phyloP scores from a whole-genome alignment of 805 yeast species.

The Kodamaea kakaduensis region DNA sequence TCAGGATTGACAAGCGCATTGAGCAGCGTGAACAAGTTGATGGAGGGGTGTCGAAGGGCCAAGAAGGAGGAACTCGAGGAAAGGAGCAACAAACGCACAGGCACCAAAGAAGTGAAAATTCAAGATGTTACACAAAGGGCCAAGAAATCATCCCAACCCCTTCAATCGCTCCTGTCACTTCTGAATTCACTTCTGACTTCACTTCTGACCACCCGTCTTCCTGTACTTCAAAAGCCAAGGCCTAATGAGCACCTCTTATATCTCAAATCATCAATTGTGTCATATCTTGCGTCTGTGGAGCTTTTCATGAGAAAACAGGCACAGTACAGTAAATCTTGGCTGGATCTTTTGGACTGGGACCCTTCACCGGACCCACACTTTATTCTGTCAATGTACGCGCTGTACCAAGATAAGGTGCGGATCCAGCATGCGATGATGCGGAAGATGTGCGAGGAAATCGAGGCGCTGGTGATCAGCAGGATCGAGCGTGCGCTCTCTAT shows the following conservation, averaged over 20 bases:
- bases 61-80: no score
- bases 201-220: no score
- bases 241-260: not conserved
- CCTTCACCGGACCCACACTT: slow-evolving; percentile 1
- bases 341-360: slow-evolving; percentile 5
- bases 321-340: slow-evolving; percentile 8
- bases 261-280: not conserved
- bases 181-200: no score
- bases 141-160: no score
- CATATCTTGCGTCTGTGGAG: not conserved
- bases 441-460: slow-evolving; percentile 1
- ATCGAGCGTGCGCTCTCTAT: no score
- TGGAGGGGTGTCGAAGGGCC: not conserved
- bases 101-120: no score
- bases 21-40: not conserved
- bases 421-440: slow-evolving; percentile 3
- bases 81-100: no score
- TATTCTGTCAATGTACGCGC: slow-evolving; percentile 10
- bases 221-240: no score
- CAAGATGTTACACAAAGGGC: no score
- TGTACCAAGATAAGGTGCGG: slow-evolving; percentile 9
- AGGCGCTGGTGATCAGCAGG: slow-evolving; percentile 1
- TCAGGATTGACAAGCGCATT: not conserved
- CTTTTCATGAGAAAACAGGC: slow-evolving; percentile 6
- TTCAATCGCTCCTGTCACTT: no score